Evolutionary conservation across 2,329 filamentous ascomycete genomes (phyloP), one percentile per base, ranked within the genome.

Genomic region (Ceratocystis ficicola): DNA sequence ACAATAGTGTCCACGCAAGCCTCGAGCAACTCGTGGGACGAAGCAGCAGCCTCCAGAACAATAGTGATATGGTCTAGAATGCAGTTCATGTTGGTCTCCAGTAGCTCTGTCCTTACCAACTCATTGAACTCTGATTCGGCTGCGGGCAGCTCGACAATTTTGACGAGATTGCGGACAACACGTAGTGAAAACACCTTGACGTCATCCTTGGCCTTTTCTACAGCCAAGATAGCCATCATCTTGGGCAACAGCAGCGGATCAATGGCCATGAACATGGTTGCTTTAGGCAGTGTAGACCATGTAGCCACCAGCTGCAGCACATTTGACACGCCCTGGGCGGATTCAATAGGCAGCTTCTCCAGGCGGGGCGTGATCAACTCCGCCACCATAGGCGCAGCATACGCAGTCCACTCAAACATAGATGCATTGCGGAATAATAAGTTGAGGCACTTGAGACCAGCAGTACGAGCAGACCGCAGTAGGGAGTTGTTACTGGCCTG

Each of bases 281-380:
- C 86, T 68, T 80, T 81, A 0, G 84, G 79, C 25, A 87, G 81
- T 67, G 82, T 82, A 2, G 90, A 86, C 89, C 93, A 96, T 1
- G 88, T 88, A 2, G 84, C 85, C 69, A 99, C 85, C 4, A 99
- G 79, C 69, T 87, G 86, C 68, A 96, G 81, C 50, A 91, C 82
- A 17, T 87, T 89, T 2, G 94, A 97, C 6, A 96, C 80, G 15
- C 90, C 90, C 73, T 99, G 92, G 0, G 90, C 88, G 55, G 90
- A 96, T 76, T 99, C 94, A 4, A 83, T 79, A 0, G 91, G 84
- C 65, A 99, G 83, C 66, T 88, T 89, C 1, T 87, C 82, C 20
- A 97, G 78, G 69, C 90, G 83, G 20, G 90, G 90, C 63, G 83
- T 84, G 59, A 99, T 80, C 30, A 95, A 77, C 72, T 96, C 86